phyloP scores from a whole-genome alignment of 345 rosid genomes.

The Lagerstroemia speciosa region DNA sequence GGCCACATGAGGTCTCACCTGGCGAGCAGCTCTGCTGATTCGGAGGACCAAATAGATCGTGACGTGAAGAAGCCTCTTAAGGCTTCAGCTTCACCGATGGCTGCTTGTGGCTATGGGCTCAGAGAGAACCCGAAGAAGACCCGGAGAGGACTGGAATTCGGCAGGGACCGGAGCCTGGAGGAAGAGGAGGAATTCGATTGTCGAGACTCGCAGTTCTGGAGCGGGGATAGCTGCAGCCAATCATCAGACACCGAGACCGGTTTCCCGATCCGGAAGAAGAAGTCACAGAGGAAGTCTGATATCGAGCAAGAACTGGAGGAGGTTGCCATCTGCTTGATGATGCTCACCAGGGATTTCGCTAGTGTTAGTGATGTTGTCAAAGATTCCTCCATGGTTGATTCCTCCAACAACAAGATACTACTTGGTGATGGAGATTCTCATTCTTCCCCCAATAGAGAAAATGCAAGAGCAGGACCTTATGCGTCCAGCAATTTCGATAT shows the following conservation, averaged over 20 bases:
- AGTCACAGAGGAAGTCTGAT: constrained; percentile 36
- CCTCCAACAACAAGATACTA: constrained; percentile 15
- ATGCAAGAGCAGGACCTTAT: constrained; percentile 7
- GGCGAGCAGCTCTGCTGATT: constrained; percentile 1
- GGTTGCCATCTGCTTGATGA: constrained; percentile 53
- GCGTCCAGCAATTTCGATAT: constrained; percentile 4
- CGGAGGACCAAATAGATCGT: constrained; percentile 13
- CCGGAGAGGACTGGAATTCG: constrained; percentile 23
- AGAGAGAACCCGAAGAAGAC: constrained; percentile 50
- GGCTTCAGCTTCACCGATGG: constrained; percentile 1
- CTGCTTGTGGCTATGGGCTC: constrained; percentile 17
- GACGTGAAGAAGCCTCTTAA: constrained; percentile 37
- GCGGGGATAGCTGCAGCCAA: not conserved
- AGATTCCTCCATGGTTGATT: constrained; percentile 19
- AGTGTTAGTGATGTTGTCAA: not conserved
- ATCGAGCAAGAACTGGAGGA: constrained; percentile 52
- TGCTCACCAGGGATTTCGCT: constrained; percentile 47
- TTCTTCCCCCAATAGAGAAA: not conserved
- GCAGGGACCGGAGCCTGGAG: constrained; percentile 26
- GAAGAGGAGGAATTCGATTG: constrained; percentile 16
- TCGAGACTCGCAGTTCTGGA: not conserved
- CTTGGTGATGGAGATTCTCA: not conserved
- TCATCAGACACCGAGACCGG: constrained; percentile 1
- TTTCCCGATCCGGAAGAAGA: constrained; percentile 24
- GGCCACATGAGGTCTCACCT: constrained; percentile 71